Percentiles rank a stretch among this genome's conserved stretches.
Evolutionary conservation across 2,329 filamentous ascomycete species (phyloP).

Genomic region (Eurotiales sp.): DNA sequence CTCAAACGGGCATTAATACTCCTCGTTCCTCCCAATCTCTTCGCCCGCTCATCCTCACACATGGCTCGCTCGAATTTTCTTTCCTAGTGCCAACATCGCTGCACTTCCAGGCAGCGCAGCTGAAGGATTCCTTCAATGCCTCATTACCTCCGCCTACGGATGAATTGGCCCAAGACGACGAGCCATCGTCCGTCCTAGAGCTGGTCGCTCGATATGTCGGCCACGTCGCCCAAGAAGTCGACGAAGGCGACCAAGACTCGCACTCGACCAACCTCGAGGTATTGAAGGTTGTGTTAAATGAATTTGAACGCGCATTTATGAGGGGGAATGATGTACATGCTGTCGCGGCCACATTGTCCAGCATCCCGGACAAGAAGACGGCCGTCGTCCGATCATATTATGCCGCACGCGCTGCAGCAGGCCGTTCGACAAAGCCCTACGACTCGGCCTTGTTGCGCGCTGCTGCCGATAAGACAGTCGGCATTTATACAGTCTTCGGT

Average conservation of each 20-base stretch:
- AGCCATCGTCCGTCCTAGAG: conserved; percentile 93
- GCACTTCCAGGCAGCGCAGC: conserved; percentile 91
- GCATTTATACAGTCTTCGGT: conserved; percentile 90
- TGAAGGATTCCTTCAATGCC: conserved; percentile 84
- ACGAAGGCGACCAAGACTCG: conserved; percentile 84
- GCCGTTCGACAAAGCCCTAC: conserved; percentile 83
- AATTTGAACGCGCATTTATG: conserved; percentile 94
- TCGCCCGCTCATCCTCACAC: conserved; percentile 82
- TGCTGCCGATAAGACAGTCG: conserved; percentile 75
- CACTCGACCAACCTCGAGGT: conserved; percentile 90
- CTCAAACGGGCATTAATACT: conserved; percentile 94
- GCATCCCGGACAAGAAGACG: conserved; percentile 89
- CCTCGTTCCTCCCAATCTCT: conserved; percentile 90
- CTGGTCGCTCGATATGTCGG: conserved; percentile 91
- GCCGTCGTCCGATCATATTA: conserved; percentile 90
- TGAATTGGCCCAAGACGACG: conserved; percentile 95
- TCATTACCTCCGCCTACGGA: conserved; percentile 89
- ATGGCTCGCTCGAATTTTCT: conserved; percentile 93
- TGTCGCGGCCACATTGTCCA: conserved; percentile 76
- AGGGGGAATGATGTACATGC: conserved; percentile 95
- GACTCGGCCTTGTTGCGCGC: conserved; percentile 90
- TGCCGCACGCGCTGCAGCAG: conserved; percentile 75
- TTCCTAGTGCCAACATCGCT: conserved; percentile 93
- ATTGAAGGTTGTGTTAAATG: conserved; percentile 84
- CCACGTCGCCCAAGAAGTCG: conserved; percentile 81